Evolutionary conservation across 768 basidiomycete genomes (phyloP).

Genomic region (Russula vinacea): DNA sequence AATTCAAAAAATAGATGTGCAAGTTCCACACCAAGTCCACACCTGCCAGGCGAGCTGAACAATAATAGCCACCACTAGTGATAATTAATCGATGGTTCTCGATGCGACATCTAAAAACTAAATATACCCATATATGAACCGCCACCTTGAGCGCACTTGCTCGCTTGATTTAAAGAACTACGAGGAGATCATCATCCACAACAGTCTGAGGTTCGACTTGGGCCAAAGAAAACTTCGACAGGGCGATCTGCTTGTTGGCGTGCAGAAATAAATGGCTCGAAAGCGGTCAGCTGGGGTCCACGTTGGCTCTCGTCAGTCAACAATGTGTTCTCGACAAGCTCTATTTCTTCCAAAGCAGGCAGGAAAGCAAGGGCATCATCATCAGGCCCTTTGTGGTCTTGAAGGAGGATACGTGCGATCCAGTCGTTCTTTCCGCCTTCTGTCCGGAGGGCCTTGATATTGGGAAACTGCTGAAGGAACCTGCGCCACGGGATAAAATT

Average conservation of each 20-base stretch:
- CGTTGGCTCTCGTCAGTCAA: neutral
- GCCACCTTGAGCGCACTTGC: too few species aligned
- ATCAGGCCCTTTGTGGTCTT: neutral
- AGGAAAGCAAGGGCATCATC: neutral
- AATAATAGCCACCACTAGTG: too few species aligned
- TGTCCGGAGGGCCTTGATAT: neutral
- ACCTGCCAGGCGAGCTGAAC: too few species aligned
- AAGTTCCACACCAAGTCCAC: too few species aligned
- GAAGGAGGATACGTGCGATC: neutral
- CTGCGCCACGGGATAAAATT: neutral
- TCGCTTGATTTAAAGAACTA: too few species aligned
- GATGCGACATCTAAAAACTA: too few species aligned
- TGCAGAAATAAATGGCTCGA: conserved; percentile 1
- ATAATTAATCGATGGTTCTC: too few species aligned
- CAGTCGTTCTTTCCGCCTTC: too few species aligned
- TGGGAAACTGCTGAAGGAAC: neutral
- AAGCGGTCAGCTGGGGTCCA: neutral
- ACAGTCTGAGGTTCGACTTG: too few species aligned
- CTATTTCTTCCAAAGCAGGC: neutral
- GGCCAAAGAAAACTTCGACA: neutral
- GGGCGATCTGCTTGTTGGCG: neutral
- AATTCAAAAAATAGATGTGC: too few species aligned
- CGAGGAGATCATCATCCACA: too few species aligned
- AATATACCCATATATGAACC: too few species aligned
- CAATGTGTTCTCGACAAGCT: neutral